These are phyloP conservation scores for Dichomitus squalens DNA, from an alignment of 1,284 basidiomycete species.

Conservation along the genomic window DNA sequence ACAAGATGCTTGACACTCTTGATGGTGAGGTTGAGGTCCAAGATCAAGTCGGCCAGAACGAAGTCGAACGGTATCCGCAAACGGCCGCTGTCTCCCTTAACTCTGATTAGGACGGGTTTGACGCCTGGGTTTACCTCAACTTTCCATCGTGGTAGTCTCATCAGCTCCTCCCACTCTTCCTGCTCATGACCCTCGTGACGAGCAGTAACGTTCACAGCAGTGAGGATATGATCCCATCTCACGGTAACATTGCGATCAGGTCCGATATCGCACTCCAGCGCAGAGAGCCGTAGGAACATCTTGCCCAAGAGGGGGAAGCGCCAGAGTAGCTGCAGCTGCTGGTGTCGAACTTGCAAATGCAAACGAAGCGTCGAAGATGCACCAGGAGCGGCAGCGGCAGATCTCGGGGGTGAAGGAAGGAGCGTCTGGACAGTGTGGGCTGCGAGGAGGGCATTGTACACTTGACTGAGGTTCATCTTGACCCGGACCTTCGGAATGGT, in stretches of 20 bases:
- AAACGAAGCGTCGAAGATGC: conserved; percentile 26
- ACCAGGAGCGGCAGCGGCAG: conserved; percentile 5
- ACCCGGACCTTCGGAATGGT: conserved; percentile 23
- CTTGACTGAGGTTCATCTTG: conserved; percentile 54
- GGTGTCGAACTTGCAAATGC: conserved; percentile 34
- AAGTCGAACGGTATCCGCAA: conserved; percentile 84
- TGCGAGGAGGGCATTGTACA: conserved; percentile 77
- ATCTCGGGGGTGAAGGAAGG: conserved; percentile 28
- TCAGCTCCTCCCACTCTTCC: conserved; percentile 80
- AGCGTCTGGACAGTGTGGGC: conserved; percentile 55
- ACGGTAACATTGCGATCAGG: conserved; percentile 18
- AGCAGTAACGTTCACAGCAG: conserved; percentile 46
- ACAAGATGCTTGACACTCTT: conserved; percentile 73
- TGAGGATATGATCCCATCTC: conserved; percentile 40
- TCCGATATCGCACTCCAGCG: conserved; percentile 35
- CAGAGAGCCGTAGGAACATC: conserved; percentile 49
- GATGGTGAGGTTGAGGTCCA: conserved; percentile 62
- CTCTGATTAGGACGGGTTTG: conserved; percentile 37
- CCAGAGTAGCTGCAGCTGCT: conserved; percentile 46
- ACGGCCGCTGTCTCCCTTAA: conserved; percentile 68
- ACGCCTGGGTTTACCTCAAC: conserved; percentile 33
- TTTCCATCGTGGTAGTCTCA: conserved; percentile 63
- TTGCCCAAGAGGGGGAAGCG: conserved; percentile 49
- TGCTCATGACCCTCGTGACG: conserved; percentile 37
- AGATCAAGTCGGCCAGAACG: conserved; percentile 72